Base-by-base conservation (phyloP, 1,284 basidiomycete genomes). In the Abortiporus biennis region DNA sequence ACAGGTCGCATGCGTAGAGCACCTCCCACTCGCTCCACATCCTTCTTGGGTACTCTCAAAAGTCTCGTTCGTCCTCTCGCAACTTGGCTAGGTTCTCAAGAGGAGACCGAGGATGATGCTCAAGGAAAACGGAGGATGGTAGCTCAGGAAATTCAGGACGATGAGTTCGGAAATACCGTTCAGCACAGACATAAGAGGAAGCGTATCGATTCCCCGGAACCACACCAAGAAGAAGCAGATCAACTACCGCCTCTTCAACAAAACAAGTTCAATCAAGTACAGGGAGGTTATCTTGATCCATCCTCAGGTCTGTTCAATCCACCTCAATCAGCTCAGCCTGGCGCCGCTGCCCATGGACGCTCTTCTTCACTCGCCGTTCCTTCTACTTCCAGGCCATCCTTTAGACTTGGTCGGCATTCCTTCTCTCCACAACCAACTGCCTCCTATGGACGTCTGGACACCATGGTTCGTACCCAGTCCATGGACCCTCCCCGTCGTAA, bases 231-330 rank as follows among this genome's bases (percentile, higher is more conserved):
- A n/a, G 21, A 42, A 36, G 34, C 12, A 6, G 22, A 40, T 16
- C 22, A 29, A 24, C 16, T 15, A n/a, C 43, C 41, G 3, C 29
- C n/a, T 23, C 45, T 38, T 6, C 47, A 41, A 31, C 46, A 34
- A 23, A 48, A 43, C 45, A n/a, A n/a, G n/a, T n/a, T 42, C 23
- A 29, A 32, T 32, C 20, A 25, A 27, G 17, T 43, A 22, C 24
- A 41, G n/a, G 44, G 47, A 39, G 55, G 55, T 22, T 62, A 61
- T 45, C 60, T 61, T 46, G 60, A 61, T 39, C 53, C 58, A 17
- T 56, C 58, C 17, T 47, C 52, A 33, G 42, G 39, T 22, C 25
- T 55, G 37, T 46, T 60, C 17, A 21, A 45, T 37, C 39, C 36
- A 19, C 39, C 42, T 3, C 16, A 38, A 6, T 23, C 43, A 6